Conservation (phyloP, 441 rosid species). For the Erysimum pusillum region DNA sequence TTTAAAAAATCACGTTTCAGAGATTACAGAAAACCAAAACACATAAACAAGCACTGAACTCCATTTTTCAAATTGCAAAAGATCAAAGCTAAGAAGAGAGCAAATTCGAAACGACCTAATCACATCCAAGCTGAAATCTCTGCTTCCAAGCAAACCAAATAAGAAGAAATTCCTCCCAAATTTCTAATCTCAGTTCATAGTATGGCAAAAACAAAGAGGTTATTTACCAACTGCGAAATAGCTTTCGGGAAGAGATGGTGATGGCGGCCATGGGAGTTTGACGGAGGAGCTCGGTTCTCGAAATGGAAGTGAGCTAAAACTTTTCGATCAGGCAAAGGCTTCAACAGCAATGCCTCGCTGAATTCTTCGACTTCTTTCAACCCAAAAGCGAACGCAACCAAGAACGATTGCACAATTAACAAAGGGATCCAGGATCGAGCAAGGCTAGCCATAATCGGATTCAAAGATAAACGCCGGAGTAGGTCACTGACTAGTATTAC, state of each 20-base stretch:
- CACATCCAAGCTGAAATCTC: not conserved
- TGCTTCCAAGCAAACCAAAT: conserved; percentile 6
- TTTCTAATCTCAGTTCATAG: conserved; percentile 7
- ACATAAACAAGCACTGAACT: not conserved
- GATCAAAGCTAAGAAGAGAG: conserved; percentile 13
- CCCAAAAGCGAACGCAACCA: conserved; percentile 48
- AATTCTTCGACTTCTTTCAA: conserved; percentile 75
- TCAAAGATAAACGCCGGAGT: conserved; percentile 8
- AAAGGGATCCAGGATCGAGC: conserved; percentile 28
- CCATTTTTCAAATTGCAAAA: not conserved
- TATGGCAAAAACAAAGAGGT: conserved; percentile 11
- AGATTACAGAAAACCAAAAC: conserved; percentile 13
- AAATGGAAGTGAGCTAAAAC: conserved; percentile 89
- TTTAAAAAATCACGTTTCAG: conserved; percentile 29
- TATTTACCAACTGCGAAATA: conserved; percentile 85
- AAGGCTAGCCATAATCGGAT: conserved; percentile 34
- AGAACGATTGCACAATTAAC: conserved; percentile 32
- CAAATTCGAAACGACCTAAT: conserved; percentile 24
- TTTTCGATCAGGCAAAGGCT: conserved; percentile 90
- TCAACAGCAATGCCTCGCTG: conserved; percentile 76
- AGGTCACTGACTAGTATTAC: conserved; percentile 17
- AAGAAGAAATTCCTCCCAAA: not conserved
- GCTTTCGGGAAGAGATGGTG: conserved; percentile 97
- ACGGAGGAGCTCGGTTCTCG: conserved; percentile 67
- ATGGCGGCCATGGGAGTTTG: conserved; percentile 79